These are phyloP conservation scores for Alternaria brassicicola DNA, from an alignment of 2,329 filamentous ascomycete species.

Conservation along the genomic window DNA sequence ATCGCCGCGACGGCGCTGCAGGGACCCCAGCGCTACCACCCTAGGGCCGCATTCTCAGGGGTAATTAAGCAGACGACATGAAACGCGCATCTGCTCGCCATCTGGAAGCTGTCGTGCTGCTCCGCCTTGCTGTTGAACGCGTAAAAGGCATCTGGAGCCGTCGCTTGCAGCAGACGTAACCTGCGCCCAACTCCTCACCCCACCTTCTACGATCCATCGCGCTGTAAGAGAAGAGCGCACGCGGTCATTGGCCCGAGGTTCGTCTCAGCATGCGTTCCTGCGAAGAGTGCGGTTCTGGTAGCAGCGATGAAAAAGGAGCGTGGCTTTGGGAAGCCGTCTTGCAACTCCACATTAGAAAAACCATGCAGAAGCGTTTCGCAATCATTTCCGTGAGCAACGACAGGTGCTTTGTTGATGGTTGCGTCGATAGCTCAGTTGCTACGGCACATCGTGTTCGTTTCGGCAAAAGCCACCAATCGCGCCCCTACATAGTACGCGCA, in stretches of 20 bases:
- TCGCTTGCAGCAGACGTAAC: conserved; percentile 20
- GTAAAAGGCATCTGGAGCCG: conserved; percentile 34
- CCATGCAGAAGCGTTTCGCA: conserved; percentile 1
- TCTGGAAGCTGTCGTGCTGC: conserved; percentile 8
- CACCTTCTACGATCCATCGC: conserved; percentile 21
- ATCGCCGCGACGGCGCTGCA: conserved; percentile 41
- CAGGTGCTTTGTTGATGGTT: conserved; percentile 1
- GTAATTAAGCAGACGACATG: conserved; percentile 30
- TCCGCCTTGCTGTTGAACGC: conserved; percentile 8
- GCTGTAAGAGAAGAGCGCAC: conserved; percentile 18
- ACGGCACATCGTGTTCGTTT: conserved; percentile 7
- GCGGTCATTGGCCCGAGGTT: conserved; percentile 29
- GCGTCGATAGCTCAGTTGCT: background rate
- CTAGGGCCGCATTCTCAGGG: conserved; percentile 25
- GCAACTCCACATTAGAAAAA: background rate
- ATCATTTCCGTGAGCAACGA: background rate
- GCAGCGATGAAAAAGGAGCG: conserved; percentile 7
- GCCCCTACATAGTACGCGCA: conserved; percentile 18
- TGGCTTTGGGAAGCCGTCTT: conserved; percentile 1
- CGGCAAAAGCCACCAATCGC: conserved; percentile 10
- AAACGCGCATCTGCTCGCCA: conserved; percentile 36
- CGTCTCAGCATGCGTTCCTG: conserved; percentile 34
- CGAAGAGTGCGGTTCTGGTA: conserved; percentile 1
- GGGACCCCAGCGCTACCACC: conserved; percentile 25
- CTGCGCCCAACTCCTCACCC: conserved; percentile 16